These are phyloP conservation scores for Oleoguttula mirabilis DNA, from an alignment of 495 filamentous ascomycete genomes.

Conservation along the genomic window DNA sequence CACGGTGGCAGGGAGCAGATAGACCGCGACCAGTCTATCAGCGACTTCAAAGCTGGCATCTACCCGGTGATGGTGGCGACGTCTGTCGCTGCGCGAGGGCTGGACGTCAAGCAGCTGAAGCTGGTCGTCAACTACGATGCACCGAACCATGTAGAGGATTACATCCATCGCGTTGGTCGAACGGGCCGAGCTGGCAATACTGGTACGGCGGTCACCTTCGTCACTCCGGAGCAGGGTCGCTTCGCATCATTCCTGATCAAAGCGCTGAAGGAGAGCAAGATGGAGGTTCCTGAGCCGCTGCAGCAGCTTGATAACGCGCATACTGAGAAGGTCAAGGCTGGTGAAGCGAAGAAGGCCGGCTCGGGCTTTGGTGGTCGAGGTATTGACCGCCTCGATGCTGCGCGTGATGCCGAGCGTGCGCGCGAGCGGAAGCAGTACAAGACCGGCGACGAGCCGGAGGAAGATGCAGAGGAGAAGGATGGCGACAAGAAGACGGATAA, in stretches of 20 bases:
- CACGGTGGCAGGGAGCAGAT: conserved; percentile 94
- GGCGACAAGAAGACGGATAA: conserved; percentile 38
- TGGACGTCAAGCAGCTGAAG: conserved; percentile 95
- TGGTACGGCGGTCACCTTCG: conserved; percentile 88
- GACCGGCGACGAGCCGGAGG: conserved; percentile 79
- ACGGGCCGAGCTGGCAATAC: conserved; percentile 92
- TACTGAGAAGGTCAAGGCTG: conserved; percentile 80
- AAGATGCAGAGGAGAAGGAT: conserved; percentile 57
- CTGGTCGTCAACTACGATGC: conserved; percentile 95
- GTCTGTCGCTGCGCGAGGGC: conserved; percentile 85
- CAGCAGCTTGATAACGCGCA: conserved; percentile 55
- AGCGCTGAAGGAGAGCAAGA: conserved; percentile 82
- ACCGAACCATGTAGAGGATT: conserved; percentile 94
- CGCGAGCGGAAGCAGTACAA: conserved; percentile 82
- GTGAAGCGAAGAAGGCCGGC: conserved; percentile 69
- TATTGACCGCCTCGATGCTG: conserved; percentile 77
- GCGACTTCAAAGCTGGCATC: conserved; percentile 86
- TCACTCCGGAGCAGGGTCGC: conserved; percentile 82
- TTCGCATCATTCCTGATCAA: conserved; percentile 84
- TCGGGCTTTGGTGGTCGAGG: conserved; percentile 94
- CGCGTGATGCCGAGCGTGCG: conserved; percentile 70
- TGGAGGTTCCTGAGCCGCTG: conserved; percentile 61
- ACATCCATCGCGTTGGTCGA: conserved; percentile 89
- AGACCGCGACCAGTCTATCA: conserved; percentile 87
- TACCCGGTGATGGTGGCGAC: conserved; percentile 87